phyloP scores from a whole-genome alignment of 129 eudicot species.

The Ambrosia artemisiifolia region DNA sequence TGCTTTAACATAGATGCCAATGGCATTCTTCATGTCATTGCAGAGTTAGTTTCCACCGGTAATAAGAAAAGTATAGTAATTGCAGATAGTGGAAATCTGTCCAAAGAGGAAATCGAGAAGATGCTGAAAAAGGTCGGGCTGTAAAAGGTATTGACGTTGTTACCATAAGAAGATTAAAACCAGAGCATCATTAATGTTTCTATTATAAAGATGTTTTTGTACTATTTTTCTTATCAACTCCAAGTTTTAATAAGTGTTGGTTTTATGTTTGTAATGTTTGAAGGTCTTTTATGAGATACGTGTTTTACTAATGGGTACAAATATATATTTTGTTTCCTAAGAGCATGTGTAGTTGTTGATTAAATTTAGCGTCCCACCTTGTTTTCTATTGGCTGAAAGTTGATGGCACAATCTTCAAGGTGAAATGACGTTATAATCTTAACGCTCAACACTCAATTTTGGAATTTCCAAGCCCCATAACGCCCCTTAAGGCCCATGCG shows the following conservation, averaged over 20 bases:
- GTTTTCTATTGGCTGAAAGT: too few relatives aligned
- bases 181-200: background rate
- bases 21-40: background rate
- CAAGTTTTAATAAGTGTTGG: background rate
- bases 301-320: too few relatives aligned
- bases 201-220: background rate
- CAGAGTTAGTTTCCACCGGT: background rate
- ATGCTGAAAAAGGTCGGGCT: background rate
- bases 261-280: background rate
- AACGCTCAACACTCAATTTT: too few relatives aligned
- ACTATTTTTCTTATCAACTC: background rate
- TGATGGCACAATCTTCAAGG: too few relatives aligned
- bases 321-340: too few relatives aligned
- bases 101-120: background rate
- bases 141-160: background rate
- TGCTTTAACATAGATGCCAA: slow-evolving; percentile 7
- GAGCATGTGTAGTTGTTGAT: too few relatives aligned
- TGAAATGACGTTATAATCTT: too few relatives aligned
- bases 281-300: too few relatives aligned
- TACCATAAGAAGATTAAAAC: background rate
- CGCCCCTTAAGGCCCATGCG: too few relatives aligned
- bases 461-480: too few relatives aligned
- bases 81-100: background rate
- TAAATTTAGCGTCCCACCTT: too few relatives aligned
- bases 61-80: background rate